A percentile compares a stretch with the other conserved stretches of the same genome.
phyloP scores from a whole-genome alignment of 805 yeast species.

The Ogataea ganodermae region DNA sequence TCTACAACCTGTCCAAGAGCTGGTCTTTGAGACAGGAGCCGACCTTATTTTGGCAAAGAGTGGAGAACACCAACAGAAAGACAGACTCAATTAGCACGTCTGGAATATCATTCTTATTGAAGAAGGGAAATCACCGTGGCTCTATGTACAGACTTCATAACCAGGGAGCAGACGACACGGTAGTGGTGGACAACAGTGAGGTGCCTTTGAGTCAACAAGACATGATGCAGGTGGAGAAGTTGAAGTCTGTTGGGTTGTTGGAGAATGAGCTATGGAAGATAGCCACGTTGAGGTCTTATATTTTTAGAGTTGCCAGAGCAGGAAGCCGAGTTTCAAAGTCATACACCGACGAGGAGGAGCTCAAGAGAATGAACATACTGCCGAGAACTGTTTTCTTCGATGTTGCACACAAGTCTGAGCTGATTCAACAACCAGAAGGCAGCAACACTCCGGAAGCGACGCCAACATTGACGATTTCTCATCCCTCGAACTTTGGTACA shows the following conservation, averaged over 20 bases:
- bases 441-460: constrained; percentile 5
- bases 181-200: constrained; percentile 43
- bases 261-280: constrained; percentile 84
- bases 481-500: constrained; percentile 6
- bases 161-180: constrained; percentile 32
- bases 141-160: constrained; percentile 22
- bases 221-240: constrained; percentile 67
- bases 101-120: constrained; percentile 36
- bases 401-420: constrained; percentile 32
- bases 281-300: constrained; percentile 66
- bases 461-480: constrained; percentile 12
- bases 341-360: constrained; percentile 22
- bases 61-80: constrained; percentile 31
- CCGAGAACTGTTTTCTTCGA: constrained; percentile 59
- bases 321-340: constrained; percentile 32
- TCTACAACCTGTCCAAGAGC: constrained; percentile 59
- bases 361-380: constrained; percentile 39
- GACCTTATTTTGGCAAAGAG: constrained; percentile 79
- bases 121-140: constrained; percentile 22
- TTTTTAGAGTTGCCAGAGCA: constrained; percentile 55
- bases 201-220: constrained; percentile 66
- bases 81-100: constrained; percentile 50
- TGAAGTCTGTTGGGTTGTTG: constrained; percentile 70
- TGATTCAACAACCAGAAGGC: constrained; percentile 12
- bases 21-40: constrained; percentile 73